Base-by-base conservation (phyloP, 352 stramenopile genomes). In the Hyaloperonospora arabidopsidis region DNA sequence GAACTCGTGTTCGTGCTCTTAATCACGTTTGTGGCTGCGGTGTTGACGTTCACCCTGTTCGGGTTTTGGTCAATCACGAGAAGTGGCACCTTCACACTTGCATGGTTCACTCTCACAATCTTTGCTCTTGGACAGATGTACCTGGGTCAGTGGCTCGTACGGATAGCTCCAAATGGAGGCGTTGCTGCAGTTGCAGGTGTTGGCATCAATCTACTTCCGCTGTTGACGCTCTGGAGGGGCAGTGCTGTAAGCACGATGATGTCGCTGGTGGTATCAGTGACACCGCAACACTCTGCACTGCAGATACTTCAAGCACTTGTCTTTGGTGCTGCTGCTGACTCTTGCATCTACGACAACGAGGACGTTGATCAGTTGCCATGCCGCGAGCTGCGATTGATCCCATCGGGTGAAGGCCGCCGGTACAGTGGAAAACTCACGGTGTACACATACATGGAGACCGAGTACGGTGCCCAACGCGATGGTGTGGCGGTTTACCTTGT, bases 121-220 rank as follows among this genome's bases (percentile, higher is more conserved):
- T 64, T 70, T 28, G 53, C 44, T 38, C 50, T 67, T 38, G 48
- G 53, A 5, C 49, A 70, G 25, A 13, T 56, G 18, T 70, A 67
- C 21, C 35, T 66, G n/a, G 46, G 39, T 12, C 54, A 70, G n/a
- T 67, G 63, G 58, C 54, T 67, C 43, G 63, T 60, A 22, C 40
- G 53, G 18, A 21, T 61, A 29, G 19, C 38, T 7, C 28, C 45
- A 40, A 56, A 40, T 45, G 50, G 13, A 48, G 32, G 29, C 14
- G 25, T 54, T 52, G 54, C 59, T 18, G 54, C 59, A 34, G 50
- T 44, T 44, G 36, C 36, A 35, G 38, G 40, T 8, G 48, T 32
- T 44, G 54, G 45, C 4, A 25, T 62, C 43, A 71, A 71, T 57
- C 18, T 67, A n/a, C 41, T 71, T 19, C 52, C 63, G n/a, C 22